phyloP scores from a whole-genome alignment of 257 asterid species.

The Solanum dulcamara region DNA sequence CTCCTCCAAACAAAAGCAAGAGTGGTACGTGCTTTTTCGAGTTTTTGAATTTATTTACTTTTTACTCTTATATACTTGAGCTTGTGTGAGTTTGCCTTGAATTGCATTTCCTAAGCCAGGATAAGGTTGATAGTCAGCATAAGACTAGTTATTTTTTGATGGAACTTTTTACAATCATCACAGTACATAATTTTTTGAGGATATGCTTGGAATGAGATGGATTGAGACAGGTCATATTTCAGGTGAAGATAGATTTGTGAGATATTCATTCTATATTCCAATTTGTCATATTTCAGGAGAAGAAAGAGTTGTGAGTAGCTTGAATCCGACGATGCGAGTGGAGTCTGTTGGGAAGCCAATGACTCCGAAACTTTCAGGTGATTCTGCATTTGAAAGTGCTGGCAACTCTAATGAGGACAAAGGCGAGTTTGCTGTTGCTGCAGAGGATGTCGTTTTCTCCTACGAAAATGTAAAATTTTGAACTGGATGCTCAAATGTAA shows the following conservation, averaged over 20 bases:
- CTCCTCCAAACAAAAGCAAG: slow-evolving; percentile 31
- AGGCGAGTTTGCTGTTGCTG: slow-evolving; percentile 34
- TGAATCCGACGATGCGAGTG: slow-evolving; percentile 32
- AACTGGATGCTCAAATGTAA: background rate
- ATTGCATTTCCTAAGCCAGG: background rate
- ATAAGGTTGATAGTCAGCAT: background rate
- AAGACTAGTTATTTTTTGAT: background rate
- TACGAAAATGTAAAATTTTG: slow-evolving; percentile 37
- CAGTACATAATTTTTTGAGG: background rate
- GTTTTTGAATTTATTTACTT: background rate
- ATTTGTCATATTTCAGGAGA: background rate
- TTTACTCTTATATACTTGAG: background rate
- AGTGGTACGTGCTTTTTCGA: slow-evolving; percentile 27
- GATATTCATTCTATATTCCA: background rate
- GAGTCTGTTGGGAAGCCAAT: slow-evolving; percentile 58
- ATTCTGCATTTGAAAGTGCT: slow-evolving; percentile 46
- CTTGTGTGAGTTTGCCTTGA: background rate
- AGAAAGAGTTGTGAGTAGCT: slow-evolving; percentile 9
- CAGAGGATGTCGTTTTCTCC: slow-evolving; percentile 21
- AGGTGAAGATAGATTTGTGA: background rate
- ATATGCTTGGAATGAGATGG: background rate
- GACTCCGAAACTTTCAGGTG: slow-evolving; percentile 50
- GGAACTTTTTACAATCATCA: background rate
- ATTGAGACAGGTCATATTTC: background rate
- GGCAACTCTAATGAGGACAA: slow-evolving; percentile 63